phyloP scores from a whole-genome alignment of 495 filamentous ascomycete species.

The Talaromyces stipitatus region DNA sequence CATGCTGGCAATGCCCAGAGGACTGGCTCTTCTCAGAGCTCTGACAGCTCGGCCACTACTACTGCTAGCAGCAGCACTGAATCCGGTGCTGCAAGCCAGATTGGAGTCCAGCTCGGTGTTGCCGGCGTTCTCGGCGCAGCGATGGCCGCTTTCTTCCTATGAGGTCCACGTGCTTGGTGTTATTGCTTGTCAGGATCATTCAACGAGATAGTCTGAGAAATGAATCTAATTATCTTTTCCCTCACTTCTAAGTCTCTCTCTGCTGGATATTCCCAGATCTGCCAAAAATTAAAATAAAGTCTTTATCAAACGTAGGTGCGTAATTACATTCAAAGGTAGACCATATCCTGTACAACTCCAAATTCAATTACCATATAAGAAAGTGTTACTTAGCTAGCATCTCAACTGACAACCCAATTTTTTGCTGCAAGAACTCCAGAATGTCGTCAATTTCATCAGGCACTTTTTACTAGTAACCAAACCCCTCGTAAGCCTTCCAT shows the following conservation, averaged over 20 bases:
- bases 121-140: constrained; percentile 31
- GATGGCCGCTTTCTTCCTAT: constrained; percentile 17
- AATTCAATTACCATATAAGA: too few relatives aligned
- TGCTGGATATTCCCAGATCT: too few relatives aligned
- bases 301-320: too few relatives aligned
- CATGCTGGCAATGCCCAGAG: constrained; percentile 10
- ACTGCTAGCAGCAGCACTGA: constrained; percentile 3
- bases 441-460: constrained; percentile 43
- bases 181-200: background rate
- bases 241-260: too few relatives aligned
- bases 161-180: background rate
- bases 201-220: background rate
- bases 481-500: constrained; percentile 42
- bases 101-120: constrained; percentile 21
- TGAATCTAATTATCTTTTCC: too few relatives aligned
- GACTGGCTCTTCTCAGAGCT: constrained; percentile 6
- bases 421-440: constrained; percentile 28
- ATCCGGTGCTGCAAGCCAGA: constrained; percentile 6
- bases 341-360: too few relatives aligned
- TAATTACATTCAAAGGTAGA: too few relatives aligned
- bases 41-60: background rate
- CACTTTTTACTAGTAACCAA: constrained; percentile 52
- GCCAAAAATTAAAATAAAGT: too few relatives aligned
- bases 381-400: background rate
- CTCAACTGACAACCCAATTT: background rate